Conservation (phyloP, 495 filamentous ascomycete species). For the Aspergillus funiculosus region DNA sequence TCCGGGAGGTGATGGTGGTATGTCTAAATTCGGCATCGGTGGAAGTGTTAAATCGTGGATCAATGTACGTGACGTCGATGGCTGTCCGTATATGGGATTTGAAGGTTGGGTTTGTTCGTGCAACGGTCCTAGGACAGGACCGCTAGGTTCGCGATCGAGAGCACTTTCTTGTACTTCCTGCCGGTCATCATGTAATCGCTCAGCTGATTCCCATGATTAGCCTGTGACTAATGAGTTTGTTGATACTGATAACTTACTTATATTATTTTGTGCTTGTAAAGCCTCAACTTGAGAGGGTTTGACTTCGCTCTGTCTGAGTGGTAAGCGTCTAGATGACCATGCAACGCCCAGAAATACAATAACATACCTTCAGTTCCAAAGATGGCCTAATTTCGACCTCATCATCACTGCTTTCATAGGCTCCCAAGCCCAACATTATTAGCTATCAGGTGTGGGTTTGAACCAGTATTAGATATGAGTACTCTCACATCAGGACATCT, state of each 20-base stretch:
- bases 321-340: background rate
- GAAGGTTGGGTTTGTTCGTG: constrained; percentile 22
- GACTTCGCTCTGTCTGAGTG: constrained; percentile 7
- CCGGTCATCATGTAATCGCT: background rate
- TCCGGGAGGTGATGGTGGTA: constrained; percentile 79
- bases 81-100: constrained; percentile 34
- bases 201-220: constrained; percentile 7
- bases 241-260: constrained; percentile 23
- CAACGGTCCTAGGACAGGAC: constrained; percentile 44
- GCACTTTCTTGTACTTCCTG: background rate
- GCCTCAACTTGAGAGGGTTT: constrained; percentile 6
- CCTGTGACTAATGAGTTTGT: no score
- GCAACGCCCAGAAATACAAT: background rate
- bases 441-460: background rate
- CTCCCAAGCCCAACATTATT: constrained; percentile 60
- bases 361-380: constrained; percentile 20
- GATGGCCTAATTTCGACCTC: constrained; percentile 35
- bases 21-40: constrained; percentile 67
- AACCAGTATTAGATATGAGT: background rate
- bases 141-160: constrained; percentile 22
- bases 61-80: constrained; percentile 54
- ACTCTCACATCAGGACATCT: background rate
- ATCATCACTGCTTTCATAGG: constrained; percentile 74
- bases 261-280: constrained; percentile 6
- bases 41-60: constrained; percentile 82